phyloP scores from a whole-genome alignment of 1,139 yeast species.

The Debaryomyces fabryi region DNA sequence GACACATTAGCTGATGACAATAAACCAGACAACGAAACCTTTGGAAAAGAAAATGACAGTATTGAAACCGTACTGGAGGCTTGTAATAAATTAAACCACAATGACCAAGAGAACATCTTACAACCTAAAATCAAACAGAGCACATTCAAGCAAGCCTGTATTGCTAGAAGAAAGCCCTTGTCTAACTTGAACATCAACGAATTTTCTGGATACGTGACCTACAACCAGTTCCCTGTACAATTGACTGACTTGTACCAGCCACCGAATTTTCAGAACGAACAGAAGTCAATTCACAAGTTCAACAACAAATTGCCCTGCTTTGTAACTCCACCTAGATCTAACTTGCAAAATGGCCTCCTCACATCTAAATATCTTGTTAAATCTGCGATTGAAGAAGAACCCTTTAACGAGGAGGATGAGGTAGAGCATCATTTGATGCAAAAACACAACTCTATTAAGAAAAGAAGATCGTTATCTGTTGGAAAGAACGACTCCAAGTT shows the following conservation, averaged over 20 bases:
- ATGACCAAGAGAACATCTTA: conserved; percentile 49
- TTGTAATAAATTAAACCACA: conserved; percentile 29
- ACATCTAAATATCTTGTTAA: conserved; percentile 27
- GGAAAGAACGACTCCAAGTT: conserved; percentile 44
- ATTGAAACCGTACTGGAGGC: not conserved
- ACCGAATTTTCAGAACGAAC: conserved; percentile 33
- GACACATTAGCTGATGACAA: conserved; percentile 6
- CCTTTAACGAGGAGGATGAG: conserved; percentile 32
- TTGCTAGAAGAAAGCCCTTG: conserved; percentile 33
- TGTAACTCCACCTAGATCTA: conserved; percentile 37
- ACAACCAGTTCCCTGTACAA: conserved; percentile 16
- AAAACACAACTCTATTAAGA: conserved; percentile 19
- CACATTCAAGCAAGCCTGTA: conserved; percentile 11
- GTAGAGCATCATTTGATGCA: conserved; percentile 4
- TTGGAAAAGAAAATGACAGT: conserved; percentile 8
- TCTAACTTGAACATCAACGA: conserved; percentile 34
- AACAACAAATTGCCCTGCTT: conserved; percentile 32
- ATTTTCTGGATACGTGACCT: conserved; percentile 36
- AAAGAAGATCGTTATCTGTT: conserved; percentile 40
- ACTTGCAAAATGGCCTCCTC: not conserved
- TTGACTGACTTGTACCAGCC: conserved; percentile 40
- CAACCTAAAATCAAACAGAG: conserved; percentile 37
- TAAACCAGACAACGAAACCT: not conserved
- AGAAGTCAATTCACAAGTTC: conserved; percentile 39
- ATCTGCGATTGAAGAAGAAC: conserved; percentile 22